These are phyloP conservation scores for Elongisporangium anandrum DNA, from an alignment of 352 stramenopile species.

Conservation along the genomic window DNA sequence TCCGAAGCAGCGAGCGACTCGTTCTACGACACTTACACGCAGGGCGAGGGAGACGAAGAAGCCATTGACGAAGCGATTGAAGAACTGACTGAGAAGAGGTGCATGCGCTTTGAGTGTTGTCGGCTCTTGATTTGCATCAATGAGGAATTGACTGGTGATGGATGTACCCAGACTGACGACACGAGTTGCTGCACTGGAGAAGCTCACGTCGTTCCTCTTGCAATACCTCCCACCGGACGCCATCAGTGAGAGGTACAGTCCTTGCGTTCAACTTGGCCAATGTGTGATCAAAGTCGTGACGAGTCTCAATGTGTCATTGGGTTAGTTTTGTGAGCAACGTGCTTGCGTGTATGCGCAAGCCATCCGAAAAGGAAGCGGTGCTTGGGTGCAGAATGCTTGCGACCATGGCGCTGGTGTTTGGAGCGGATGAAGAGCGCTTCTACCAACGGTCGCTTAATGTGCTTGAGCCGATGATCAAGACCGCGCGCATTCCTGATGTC, in stretches of 20 bases:
- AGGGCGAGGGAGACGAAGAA: conserved; percentile 56
- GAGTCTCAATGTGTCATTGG: not conserved
- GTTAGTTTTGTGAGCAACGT: conserved; percentile 71
- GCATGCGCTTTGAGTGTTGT: not conserved
- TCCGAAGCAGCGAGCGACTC: conserved; percentile 59
- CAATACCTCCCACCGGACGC: conserved; percentile 66
- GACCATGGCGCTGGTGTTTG: conserved; percentile 73
- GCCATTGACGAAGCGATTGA: conserved; percentile 71
- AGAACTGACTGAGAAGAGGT: conserved; percentile 78
- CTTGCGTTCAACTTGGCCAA: not conserved
- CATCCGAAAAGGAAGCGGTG: conserved; percentile 65
- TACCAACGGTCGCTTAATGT: conserved; percentile 69
- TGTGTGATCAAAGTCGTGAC: not conserved
- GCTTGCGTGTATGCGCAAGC: conserved; percentile 57
- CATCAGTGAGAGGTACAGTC: conserved; percentile 61
- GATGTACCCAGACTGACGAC: conserved; percentile 49
- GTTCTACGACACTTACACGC: conserved; percentile 64
- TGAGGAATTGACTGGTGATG: not conserved
- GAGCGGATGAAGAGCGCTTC: conserved; percentile 67
- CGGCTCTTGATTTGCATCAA: not conserved
- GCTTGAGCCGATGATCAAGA: conserved; percentile 68
- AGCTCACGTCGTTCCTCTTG: conserved; percentile 49
- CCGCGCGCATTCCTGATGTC: conserved; percentile 46
- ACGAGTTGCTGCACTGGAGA: conserved; percentile 65
- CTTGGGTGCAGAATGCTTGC: conserved; percentile 64